Base-by-base conservation (phyloP, 805 yeast species). In the Cyberlindnera veronae region DNA sequence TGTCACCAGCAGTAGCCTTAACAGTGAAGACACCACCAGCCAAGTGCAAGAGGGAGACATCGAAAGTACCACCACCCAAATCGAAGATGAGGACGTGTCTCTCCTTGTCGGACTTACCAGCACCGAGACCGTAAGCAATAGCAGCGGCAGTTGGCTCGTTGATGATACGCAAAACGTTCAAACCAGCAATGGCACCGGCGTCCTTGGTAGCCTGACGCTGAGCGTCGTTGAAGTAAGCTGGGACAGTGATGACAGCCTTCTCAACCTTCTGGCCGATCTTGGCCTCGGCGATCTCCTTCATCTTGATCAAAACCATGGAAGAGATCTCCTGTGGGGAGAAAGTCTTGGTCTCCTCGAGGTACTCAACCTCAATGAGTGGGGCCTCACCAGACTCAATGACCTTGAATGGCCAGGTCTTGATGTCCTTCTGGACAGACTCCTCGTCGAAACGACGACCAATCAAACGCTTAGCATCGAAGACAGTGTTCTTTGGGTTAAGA, bases 21-120 rank as follows among this genome's bases (percentile, higher is more conserved):
- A 89, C 97, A 68, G 89, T 91, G 77, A 89, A 89, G 61, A 89
- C 87, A 73, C 96, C 97, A 64, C 89, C 96, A 64, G 88, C 95
- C 63, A 89, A 86, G 66, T 90, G 81, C 66, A 89, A 77, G 51
- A 89, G 77, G 38, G 96, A 90, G 42, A 89, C 96, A 85, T 89
- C 97, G 75, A 89, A 89, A 66, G 96, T 89, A 81, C 96, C 96
- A 75, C 97, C 97, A 79, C 97, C 97, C 67, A 89, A 81, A 72
- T 89, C 96, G 76, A 88, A 89, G 66, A 89, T 86, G 63, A 89
- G 75, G 50, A 89, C 91, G 69, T 88, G 87, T 69, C 83, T 82
- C 74, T 89, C 96, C 52, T 76, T 77, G 49, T 78, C 81, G 52
- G 83, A 75, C 61, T 74, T 82, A 69, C 87, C 88, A 59, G 89